Conservation (phyloP, 164 flowering plant species). For the Dillenia turbinata region DNA sequence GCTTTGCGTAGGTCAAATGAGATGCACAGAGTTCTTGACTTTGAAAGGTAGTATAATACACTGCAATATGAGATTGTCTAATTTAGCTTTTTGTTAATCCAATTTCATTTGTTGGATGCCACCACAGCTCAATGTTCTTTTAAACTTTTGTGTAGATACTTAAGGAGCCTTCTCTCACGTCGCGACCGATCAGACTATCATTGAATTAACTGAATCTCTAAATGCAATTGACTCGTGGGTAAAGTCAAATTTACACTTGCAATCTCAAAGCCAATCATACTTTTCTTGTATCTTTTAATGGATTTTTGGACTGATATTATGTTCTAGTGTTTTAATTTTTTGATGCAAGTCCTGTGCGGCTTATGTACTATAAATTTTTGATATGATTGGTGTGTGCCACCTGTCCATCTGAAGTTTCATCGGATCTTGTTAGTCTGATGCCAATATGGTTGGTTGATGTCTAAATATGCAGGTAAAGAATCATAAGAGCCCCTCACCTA, state of each 20-base stretch:
- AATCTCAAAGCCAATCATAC: too few relatives aligned
- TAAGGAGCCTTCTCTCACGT: constrained; percentile 53
- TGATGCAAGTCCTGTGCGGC: too few relatives aligned
- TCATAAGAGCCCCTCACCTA: constrained; percentile 60
- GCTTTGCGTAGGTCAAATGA: constrained; percentile 72
- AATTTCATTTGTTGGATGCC: too few relatives aligned
- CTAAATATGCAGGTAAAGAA: constrained; percentile 42
- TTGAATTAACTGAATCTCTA: constrained; percentile 54
- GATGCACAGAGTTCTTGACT: constrained; percentile 56
- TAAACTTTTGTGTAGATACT: constrained; percentile 47
- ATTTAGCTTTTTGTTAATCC: background rate
- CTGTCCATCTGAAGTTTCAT: too few relatives aligned
- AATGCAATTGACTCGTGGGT: constrained; percentile 66
- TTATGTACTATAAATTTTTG: too few relatives aligned
- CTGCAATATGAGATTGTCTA: constrained; percentile 7
- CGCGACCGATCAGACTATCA: constrained; percentile 40
- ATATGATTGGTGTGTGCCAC: too few relatives aligned
- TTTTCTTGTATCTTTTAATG: too few relatives aligned
- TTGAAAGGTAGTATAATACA: constrained; percentile 67
- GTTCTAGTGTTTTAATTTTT: too few relatives aligned
- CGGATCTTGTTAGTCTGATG: too few relatives aligned
- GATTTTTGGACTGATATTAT: too few relatives aligned
- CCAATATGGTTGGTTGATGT: background rate
- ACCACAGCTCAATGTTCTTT: constrained; percentile 1
- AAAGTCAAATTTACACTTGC: constrained; percentile 4